phyloP scores from a whole-genome alignment of 1,284 basidiomycete species.

The Fistulinella cinereoalba region DNA sequence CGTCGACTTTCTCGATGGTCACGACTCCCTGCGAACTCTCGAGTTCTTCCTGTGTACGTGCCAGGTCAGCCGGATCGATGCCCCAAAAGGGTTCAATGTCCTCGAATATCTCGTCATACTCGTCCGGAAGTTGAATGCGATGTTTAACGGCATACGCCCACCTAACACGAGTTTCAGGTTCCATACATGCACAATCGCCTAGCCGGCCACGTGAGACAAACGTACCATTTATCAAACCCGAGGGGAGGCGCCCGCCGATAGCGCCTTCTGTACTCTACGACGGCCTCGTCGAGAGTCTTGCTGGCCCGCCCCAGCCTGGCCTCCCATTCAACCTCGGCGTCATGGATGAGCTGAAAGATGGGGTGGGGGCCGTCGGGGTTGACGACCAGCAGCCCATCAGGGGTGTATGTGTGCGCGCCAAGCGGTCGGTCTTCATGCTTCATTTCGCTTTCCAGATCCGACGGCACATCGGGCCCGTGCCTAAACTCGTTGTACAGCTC shows the following conservation, averaged over 20 bases:
- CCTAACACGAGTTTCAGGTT: slow-evolving; percentile 34
- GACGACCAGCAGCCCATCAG: slow-evolving; percentile 31
- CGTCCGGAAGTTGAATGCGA: slow-evolving; percentile 56
- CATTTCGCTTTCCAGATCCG: too few species aligned
- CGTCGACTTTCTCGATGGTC: slow-evolving; percentile 13
- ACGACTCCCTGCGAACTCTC: slow-evolving; percentile 31
- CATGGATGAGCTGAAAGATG: slow-evolving; percentile 43
- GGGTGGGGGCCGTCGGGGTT: slow-evolving; percentile 39
- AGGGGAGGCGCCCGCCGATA: slow-evolving; percentile 49
- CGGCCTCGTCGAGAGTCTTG: slow-evolving; percentile 42
- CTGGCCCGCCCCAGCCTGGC: slow-evolving; percentile 43
- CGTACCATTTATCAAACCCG: slow-evolving; percentile 58
- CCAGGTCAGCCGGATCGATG: slow-evolving; percentile 46
- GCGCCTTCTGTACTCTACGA: slow-evolving; percentile 45
- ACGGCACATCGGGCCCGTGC: too few species aligned
- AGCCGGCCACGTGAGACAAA: background rate
- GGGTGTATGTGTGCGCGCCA: slow-evolving; percentile 22
- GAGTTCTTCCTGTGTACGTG: slow-evolving; percentile 36
- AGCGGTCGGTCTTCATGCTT: slow-evolving; percentile 9
- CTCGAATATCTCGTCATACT: slow-evolving; percentile 53
- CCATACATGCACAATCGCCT: background rate
- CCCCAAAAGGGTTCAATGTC: slow-evolving; percentile 58
- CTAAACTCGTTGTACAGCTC: too few species aligned
- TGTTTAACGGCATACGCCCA: slow-evolving; percentile 57
- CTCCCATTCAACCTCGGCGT: slow-evolving; percentile 41